These are phyloP conservation scores for Brassica hybrid DNA, from an alignment of 441 rosid species.

Conservation along the genomic window DNA sequence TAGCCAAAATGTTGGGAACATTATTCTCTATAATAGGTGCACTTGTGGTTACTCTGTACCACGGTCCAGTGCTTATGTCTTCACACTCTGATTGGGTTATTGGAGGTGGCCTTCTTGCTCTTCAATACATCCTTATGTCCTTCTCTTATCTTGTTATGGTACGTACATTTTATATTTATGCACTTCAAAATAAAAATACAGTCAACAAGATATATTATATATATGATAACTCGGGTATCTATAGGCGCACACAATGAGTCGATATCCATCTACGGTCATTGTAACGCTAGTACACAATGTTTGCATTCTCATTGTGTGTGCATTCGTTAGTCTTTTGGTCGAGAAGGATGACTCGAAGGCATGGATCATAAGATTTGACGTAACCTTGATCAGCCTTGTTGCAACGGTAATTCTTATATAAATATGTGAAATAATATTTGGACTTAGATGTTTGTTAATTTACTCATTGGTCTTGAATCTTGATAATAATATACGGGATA, in stretches of 20 bases:
- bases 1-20: constrained; percentile 60
- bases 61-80: constrained; percentile 44
- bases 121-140: constrained; percentile 57
- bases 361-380: constrained; percentile 35
- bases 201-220: neutral
- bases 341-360: constrained; percentile 32
- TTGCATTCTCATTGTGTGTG: constrained; percentile 15
- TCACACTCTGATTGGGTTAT: constrained; percentile 54
- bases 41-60: constrained; percentile 54
- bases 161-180: neutral
- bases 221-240: constrained; percentile 8
- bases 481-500: no score
- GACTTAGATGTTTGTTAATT: neutral
- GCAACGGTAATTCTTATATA: constrained; percentile 21
- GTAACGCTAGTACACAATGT: constrained; percentile 39
- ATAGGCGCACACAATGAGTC: constrained; percentile 39
- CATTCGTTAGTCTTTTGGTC: constrained; percentile 23
- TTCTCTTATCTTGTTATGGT: constrained; percentile 74
- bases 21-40: constrained; percentile 57
- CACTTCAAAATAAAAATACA: neutral
- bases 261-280: constrained; percentile 34
- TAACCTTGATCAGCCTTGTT: constrained; percentile 12
- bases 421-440: neutral
- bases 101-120: constrained; percentile 63
- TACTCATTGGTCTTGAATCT: no score